These are phyloP conservation scores for Candida freyschussii DNA, from an alignment of 1,139 yeast genomes.

Conservation along the genomic window DNA sequence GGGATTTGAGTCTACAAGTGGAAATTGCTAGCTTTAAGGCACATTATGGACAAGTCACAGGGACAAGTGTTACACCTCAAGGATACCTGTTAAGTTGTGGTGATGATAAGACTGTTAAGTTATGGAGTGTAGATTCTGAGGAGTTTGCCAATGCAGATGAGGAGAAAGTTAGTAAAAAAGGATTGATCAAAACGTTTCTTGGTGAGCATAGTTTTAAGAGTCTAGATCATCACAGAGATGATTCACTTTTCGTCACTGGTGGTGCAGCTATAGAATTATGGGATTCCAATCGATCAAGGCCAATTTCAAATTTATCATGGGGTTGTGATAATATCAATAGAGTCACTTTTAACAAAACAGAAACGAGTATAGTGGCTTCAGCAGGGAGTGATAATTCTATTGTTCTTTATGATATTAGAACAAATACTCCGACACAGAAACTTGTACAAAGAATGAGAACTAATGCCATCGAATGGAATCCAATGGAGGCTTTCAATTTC, in stretches of 20 bases:
- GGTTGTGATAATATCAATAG: slow-evolving; percentile 87
- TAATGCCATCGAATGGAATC: slow-evolving; percentile 91
- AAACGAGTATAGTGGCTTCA: slow-evolving; percentile 83
- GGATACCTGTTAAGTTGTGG: slow-evolving; percentile 78
- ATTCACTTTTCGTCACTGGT: slow-evolving; percentile 80
- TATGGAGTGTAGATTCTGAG: slow-evolving; percentile 56
- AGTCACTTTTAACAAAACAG: slow-evolving; percentile 86
- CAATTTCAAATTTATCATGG: slow-evolving; percentile 80
- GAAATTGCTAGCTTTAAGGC: slow-evolving; percentile 79
- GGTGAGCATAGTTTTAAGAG: slow-evolving; percentile 86
- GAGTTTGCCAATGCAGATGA: slow-evolving; percentile 34
- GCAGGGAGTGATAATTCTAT: slow-evolving; percentile 91
- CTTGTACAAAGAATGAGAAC: slow-evolving; percentile 79
- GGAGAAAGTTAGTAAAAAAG: slow-evolving; percentile 33
- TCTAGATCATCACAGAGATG: slow-evolving; percentile 78
- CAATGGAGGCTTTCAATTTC: slow-evolving; percentile 94
- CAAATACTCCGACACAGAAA: slow-evolving; percentile 91
- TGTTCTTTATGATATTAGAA: slow-evolving; percentile 85
- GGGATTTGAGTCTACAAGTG: slow-evolving; percentile 77
- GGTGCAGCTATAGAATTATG: slow-evolving; percentile 86
- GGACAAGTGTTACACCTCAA: slow-evolving; percentile 73
- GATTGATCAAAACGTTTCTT: slow-evolving; percentile 67
- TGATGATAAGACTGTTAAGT: slow-evolving; percentile 80
- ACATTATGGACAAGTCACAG: slow-evolving; percentile 87
- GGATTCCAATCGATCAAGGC: slow-evolving; percentile 79